Conservation (phyloP, 768 basidiomycete genomes). For the Auriscalpium orientale region DNA sequence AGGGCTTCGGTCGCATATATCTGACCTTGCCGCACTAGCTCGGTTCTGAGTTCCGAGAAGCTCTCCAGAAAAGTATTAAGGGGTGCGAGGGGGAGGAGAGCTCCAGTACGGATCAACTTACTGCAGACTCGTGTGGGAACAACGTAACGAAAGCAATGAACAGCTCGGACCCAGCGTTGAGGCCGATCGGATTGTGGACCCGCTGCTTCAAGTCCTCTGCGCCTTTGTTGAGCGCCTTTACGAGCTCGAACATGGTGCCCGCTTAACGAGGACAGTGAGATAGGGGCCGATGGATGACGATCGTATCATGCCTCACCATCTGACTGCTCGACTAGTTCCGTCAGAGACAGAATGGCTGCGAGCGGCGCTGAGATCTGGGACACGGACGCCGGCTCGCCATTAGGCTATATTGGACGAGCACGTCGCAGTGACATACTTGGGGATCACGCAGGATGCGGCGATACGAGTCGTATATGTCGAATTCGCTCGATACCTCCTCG, state of each 20-base stretch:
- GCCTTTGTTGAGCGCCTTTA: slow-evolving; percentile 72
- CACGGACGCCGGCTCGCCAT: slow-evolving; percentile 4
- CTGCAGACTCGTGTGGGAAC: slow-evolving; percentile 75
- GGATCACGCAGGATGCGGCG: slow-evolving; percentile 54
- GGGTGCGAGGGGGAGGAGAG: slow-evolving; percentile 9
- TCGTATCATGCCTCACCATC: slow-evolving; percentile 41
- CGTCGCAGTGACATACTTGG: slow-evolving; percentile 38
- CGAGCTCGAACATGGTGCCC: slow-evolving; percentile 90
- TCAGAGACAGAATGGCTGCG: slow-evolving; percentile 81
- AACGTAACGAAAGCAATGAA: slow-evolving; percentile 86
- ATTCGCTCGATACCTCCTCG: slow-evolving; percentile 11
- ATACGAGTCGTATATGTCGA: slow-evolving; percentile 50
- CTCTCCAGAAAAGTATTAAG: slow-evolving; percentile 39
- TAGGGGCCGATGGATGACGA: slow-evolving; percentile 5
- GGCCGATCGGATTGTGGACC: slow-evolving; percentile 72
- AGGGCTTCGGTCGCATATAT: slow-evolving; percentile 73
- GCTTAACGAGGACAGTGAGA: slow-evolving; percentile 35
- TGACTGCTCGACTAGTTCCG: slow-evolving; percentile 74
- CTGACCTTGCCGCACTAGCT: slow-evolving; percentile 75
- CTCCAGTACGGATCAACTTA: slow-evolving; percentile 31
- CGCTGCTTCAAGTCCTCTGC: slow-evolving; percentile 53
- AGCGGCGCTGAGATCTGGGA: slow-evolving; percentile 70
- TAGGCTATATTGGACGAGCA: background rate
- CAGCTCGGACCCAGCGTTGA: slow-evolving; percentile 85
- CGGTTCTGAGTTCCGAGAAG: slow-evolving; percentile 76